phyloP scores from a whole-genome alignment of 176 grass and related monocot species.

The Oryza coarctata region DNA sequence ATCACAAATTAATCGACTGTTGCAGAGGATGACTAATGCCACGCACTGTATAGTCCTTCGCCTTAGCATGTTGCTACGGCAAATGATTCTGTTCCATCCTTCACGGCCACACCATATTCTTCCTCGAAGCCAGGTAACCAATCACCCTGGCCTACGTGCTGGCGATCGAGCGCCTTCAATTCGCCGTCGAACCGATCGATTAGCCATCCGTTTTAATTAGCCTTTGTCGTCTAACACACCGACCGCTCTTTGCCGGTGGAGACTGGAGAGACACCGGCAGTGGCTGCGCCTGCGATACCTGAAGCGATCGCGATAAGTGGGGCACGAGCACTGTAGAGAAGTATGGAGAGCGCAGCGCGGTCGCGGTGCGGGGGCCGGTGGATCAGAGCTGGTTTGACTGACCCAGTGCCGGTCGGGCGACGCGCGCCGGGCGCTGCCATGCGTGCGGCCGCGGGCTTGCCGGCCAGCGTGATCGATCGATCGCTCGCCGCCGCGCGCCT shows the following conservation, averaged over 20 bases:
- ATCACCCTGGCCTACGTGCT: not conserved
- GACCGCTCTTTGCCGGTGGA: not conserved
- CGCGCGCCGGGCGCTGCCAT: not conserved
- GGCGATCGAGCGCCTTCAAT: not conserved
- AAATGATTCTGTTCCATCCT: not conserved
- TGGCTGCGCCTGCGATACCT: not conserved
- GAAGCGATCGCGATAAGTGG: not conserved
- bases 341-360: no score
- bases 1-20: no score
- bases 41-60: no score
- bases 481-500: not conserved
- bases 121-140: not conserved
- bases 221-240: not conserved
- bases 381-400: constrained; percentile 39
- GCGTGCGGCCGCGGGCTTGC: not conserved
- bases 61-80: no score
- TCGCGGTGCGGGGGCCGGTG: not conserved
- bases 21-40: no score
- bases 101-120: not conserved
- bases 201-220: not conserved
- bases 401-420: constrained; percentile 12
- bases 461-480: not conserved
- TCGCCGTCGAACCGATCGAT: not conserved
- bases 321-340: no score
- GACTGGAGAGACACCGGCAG: not conserved